A percentile compares a stretch with the other conserved stretches of the same genome.
Evolutionary conservation across 331 rosid genomes (phyloP).

Genomic region (Quercus lobata): DNA sequence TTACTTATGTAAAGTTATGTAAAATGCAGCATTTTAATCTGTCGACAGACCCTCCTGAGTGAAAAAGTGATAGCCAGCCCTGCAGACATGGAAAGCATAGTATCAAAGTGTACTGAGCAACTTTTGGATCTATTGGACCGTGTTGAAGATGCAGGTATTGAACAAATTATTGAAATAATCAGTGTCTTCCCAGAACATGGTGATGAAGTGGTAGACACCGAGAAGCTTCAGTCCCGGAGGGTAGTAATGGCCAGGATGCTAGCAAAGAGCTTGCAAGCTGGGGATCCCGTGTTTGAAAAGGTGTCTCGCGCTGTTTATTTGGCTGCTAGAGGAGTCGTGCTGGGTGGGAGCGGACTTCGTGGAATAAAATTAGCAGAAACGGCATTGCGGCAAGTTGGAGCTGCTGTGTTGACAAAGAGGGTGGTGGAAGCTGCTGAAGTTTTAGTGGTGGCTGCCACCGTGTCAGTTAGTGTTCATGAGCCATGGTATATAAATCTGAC

Average conservation of each 20-base stretch:
- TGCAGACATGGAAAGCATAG: conserved; percentile 45
- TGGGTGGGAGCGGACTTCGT: conserved; percentile 61
- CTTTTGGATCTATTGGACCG: conserved; percentile 50
- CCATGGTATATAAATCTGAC: conserved; percentile 62
- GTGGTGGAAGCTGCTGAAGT: conserved; percentile 75
- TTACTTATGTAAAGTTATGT: conserved; percentile 1
- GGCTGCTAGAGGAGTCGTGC: conserved; percentile 67
- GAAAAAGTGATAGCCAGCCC: conserved; percentile 46
- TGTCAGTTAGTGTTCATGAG: conserved; percentile 74
- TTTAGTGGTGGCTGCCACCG: conserved; percentile 71
- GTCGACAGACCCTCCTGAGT: conserved; percentile 71
- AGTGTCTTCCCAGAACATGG: conserved; percentile 30
- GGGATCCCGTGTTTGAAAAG: conserved; percentile 79
- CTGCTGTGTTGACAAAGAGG: conserved; percentile 43
- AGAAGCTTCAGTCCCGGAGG: conserved; percentile 45
- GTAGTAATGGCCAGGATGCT: conserved; percentile 66
- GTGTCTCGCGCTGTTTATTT: conserved; percentile 57
- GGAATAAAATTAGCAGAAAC: conserved; percentile 69
- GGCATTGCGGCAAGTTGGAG: conserved; percentile 79
- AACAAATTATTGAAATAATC: conserved; percentile 66
- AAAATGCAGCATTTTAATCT: conserved; percentile 72
- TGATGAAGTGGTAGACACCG: conserved; percentile 25
- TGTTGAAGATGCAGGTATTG: conserved; percentile 52
- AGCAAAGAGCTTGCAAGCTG: conserved; percentile 81
- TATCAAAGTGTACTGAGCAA: conserved; percentile 38